These are phyloP conservation scores for Phyllostachys edulis DNA, from an alignment of 176 grass and related monocot genomes.

Conservation along the genomic window DNA sequence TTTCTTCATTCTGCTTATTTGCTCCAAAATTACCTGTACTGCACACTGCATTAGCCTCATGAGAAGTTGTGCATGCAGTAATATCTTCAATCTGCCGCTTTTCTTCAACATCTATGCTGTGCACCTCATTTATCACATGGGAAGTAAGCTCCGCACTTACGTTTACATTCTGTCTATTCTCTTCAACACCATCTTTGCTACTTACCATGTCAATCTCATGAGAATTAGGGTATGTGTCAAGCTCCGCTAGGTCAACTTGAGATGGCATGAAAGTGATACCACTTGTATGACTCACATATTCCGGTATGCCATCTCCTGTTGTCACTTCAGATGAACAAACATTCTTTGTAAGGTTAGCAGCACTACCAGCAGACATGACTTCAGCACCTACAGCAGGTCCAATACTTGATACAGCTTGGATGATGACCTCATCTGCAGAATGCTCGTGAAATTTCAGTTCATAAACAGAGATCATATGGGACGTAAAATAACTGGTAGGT, in stretches of 20 bases:
- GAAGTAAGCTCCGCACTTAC: background rate
- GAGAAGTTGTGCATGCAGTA: background rate
- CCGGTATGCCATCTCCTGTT: background rate
- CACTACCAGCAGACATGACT: background rate
- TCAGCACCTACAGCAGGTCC: background rate
- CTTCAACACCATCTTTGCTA: constrained; percentile 6
- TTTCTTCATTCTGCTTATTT: background rate
- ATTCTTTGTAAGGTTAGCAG: background rate
- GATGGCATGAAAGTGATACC: background rate
- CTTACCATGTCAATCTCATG: constrained; percentile 5
- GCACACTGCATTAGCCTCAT: background rate
- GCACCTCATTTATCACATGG: background rate
- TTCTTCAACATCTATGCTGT: constrained; percentile 11
- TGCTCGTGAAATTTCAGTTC: constrained; percentile 13
- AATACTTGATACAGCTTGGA: background rate
- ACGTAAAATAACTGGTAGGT: background rate
- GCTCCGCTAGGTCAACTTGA: constrained; percentile 21
- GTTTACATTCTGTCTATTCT: background rate
- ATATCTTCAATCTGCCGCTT: constrained; percentile 15
- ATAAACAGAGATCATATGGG: background rate
- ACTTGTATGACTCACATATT: constrained; percentile 21
- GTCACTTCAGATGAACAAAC: background rate
- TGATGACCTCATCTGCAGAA: constrained; percentile 28
- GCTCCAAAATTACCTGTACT: background rate
- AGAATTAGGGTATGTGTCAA: background rate